These are phyloP conservation scores for Cladorrhinum samala DNA, from an alignment of 495 filamentous ascomycete species.

Conservation along the genomic window DNA sequence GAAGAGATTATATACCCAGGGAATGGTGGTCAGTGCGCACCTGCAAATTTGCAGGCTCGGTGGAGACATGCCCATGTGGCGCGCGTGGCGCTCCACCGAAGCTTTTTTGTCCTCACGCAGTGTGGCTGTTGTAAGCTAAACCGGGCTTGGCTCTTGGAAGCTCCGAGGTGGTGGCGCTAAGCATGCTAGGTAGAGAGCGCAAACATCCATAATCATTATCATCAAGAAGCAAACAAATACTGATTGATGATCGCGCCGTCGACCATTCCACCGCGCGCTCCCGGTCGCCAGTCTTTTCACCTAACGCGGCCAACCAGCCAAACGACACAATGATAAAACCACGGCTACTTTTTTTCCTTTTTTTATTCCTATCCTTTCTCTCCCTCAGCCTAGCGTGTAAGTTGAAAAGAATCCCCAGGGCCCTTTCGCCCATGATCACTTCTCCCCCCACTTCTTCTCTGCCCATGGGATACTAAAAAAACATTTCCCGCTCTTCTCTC, in stretches of 20 bases:
- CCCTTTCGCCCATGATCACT: background rate
- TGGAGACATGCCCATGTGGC: no score
- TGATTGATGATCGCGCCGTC: no score
- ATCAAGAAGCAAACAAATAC: no score
- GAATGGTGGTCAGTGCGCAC: conserved; percentile 19
- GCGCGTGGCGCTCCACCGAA: background rate
- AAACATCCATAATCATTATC: no score
- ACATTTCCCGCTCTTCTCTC: conserved; percentile 8
- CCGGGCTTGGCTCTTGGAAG: no score
- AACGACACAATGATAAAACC: background rate
- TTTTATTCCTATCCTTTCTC: conserved; percentile 29
- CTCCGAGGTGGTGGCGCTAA: background rate
- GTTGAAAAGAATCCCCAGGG: no score
- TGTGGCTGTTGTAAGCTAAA: background rate
- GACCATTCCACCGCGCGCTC: background rate
- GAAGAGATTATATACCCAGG: conserved; percentile 8
- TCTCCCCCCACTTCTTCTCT: background rate
- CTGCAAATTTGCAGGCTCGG: conserved; percentile 9
- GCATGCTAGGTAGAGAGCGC: no score
- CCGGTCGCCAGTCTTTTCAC: background rate
- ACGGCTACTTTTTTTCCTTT: conserved; percentile 12
- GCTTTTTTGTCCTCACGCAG: background rate
- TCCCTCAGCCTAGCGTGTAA: conserved; percentile 32
- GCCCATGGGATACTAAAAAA: background rate
- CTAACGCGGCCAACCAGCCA: conserved; percentile 28